phyloP scores from a whole-genome alignment of 2,329 filamentous ascomycete species.

The Colletotrichum lindemuthianum region DNA sequence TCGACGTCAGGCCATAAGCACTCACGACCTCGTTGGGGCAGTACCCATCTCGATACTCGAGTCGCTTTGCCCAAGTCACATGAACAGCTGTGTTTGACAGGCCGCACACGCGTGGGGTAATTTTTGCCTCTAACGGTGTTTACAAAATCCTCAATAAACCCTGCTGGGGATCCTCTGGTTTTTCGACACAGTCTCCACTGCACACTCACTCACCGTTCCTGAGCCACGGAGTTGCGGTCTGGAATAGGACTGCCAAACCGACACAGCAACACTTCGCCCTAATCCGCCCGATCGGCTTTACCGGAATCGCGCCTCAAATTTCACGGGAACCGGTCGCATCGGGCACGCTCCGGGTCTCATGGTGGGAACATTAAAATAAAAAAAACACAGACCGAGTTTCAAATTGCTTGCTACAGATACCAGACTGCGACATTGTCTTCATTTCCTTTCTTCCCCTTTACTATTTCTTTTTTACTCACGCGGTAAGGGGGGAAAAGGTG shows the following conservation, averaged over 20 bases:
- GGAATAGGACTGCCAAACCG: neutral
- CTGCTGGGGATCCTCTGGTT: conserved; percentile 12
- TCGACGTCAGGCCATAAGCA: neutral
- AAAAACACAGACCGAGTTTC: neutral
- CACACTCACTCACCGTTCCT: neutral
- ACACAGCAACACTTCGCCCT: neutral
- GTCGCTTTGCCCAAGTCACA: neutral
- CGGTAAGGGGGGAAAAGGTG: no score
- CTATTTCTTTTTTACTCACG: no score
- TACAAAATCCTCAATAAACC: neutral
- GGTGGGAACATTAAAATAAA: neutral
- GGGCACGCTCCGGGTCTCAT: no score
- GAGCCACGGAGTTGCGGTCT: conserved; percentile 5
- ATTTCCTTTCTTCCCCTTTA: neutral
- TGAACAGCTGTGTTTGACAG: no score
- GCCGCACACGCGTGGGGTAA: conserved; percentile 2
- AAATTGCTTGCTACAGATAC: conserved; percentile 3
- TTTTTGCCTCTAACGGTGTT: neutral
- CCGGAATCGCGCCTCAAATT: no score
- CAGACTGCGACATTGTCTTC: neutral
- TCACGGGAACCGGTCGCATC: no score
- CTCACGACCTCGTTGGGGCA: neutral
- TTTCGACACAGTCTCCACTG: neutral
- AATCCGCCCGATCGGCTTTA: conserved; percentile 5
- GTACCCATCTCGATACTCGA: conserved; percentile 6